A percentile compares a stretch with the other conserved stretches of the same genome.
Conservation (phyloP, 2,329 filamentous ascomycete species). For the Sordariomycetes sp. region DNA sequence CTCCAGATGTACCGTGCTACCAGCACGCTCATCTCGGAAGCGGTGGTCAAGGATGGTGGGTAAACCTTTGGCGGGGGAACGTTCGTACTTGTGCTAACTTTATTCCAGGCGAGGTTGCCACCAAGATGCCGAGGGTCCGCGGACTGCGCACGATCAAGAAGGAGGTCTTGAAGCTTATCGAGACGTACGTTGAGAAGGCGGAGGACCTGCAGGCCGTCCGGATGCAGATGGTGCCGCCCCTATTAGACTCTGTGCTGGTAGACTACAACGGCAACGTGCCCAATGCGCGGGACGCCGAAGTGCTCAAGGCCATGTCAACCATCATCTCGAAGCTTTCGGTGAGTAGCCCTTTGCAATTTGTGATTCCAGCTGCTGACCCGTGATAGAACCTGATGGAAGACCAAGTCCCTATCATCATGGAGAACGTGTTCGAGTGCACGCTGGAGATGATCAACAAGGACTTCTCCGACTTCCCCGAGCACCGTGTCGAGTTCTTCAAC, state of each 20-base stretch:
- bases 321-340: constrained; percentile 95
- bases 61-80: not conserved
- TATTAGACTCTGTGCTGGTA: constrained; percentile 84
- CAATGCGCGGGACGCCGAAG: constrained; percentile 90
- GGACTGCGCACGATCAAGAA: constrained; percentile 97
- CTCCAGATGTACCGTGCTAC: constrained; percentile 97
- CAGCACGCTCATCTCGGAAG: constrained; percentile 91
- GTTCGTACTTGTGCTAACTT: not conserved
- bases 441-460: constrained; percentile 99
- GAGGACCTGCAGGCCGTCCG: constrained; percentile 93
- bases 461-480: constrained; percentile 97
- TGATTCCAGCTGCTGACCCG: not conserved
- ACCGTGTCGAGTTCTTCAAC: constrained; percentile 99
- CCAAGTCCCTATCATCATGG: constrained; percentile 94
- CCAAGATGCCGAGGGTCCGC: constrained; percentile 93
- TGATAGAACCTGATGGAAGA: constrained; percentile 86
- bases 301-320: constrained; percentile 93
- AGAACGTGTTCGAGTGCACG: constrained; percentile 97
- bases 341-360: constrained; percentile 31
- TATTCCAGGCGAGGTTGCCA: constrained; percentile 70
- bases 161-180: constrained; percentile 95
- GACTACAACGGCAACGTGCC: constrained; percentile 98
- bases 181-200: constrained; percentile 95
- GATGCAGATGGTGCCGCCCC: constrained; percentile 86
- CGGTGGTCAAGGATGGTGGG: constrained; percentile 45